Base-by-base conservation (phyloP, 305 asterid species). In the Fraxinus paxiana region DNA sequence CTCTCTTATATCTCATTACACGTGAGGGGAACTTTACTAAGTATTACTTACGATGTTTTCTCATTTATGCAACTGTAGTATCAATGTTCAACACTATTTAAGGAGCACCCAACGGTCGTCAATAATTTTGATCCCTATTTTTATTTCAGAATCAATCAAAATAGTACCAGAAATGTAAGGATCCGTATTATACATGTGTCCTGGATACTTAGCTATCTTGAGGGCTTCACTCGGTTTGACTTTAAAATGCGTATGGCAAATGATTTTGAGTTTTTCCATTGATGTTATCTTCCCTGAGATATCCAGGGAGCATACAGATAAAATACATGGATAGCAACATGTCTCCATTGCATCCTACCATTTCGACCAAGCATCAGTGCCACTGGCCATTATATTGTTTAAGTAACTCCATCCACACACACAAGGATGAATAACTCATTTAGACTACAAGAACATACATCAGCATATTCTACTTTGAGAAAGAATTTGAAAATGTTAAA, bases 371-470 rank as follows among this genome's bases (percentile, higher is more conserved):
- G 26, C 10, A 71, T 61, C 70, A 61, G 15, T 24, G 31, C 33
- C 70, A 22, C 15, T 22, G 70, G n/a, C 33, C 15, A 0, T 22
- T 61, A 73, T 20, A 28, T 65, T 13, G 12, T 46, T 46, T 46
- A n/a, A 1, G 18, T 5, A 51, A 54, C 67, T 46, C 76, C 20
- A 74, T 59, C 69, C 69, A 51, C 24, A 20, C 22, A 70, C 56
- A 38, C 12, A 38, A 2, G 37, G 54, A 38, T 38, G 59, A 54
- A 43, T 51, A 69, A 56, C 43, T 77, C 56, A 18, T 41, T 61
- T 63, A 73, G 76, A 28, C 26, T 75, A 26, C 24, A 71, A 77
- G 54, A 82, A 24, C 46, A 77, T 35, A 76, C 30, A 83, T 77
- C 80, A 54, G 24, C 76, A 71, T 71, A 73, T n/a, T 33, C 13